A percentile compares a stretch with the other conserved stretches of the same genome.
Conservation (phyloP, 495 filamentous ascomycete genomes). For the Talaromyces ruber region DNA sequence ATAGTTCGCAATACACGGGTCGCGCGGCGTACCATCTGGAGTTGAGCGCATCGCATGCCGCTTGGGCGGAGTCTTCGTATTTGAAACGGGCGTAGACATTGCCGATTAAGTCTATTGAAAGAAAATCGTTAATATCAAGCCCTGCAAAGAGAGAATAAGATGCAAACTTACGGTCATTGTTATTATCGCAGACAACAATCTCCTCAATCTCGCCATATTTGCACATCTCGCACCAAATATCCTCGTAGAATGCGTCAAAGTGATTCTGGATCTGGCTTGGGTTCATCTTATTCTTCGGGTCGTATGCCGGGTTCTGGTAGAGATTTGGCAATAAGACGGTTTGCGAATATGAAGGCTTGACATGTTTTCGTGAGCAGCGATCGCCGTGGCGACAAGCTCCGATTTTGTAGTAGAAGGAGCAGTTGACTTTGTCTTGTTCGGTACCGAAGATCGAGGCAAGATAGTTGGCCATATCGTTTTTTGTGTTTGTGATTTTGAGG, state of each 20-base stretch:
- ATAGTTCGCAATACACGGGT: constrained; percentile 96
- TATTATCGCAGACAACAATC: constrained; percentile 87
- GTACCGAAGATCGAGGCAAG: constrained; percentile 99
- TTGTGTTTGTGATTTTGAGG: neutral
- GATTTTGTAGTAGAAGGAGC: constrained; percentile 92
- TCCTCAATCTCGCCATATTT: constrained; percentile 87
- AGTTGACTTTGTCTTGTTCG: constrained; percentile 93
- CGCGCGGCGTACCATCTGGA: constrained; percentile 93
- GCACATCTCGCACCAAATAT: constrained; percentile 99
- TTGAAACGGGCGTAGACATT: constrained; percentile 99
- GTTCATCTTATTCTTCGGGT: constrained; percentile 95
- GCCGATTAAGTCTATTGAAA: constrained; percentile 72
- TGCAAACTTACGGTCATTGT: constrained; percentile 75
- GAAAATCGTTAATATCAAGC: constrained; percentile 4
- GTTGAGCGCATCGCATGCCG: constrained; percentile 89
- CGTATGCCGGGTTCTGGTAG: constrained; percentile 98
- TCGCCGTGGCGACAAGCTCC: constrained; percentile 97
- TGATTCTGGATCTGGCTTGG: constrained; percentile 91
- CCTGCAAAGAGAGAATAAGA: neutral
- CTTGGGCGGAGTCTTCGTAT: constrained; percentile 94
- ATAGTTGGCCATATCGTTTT: constrained; percentile 71
- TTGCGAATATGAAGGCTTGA: constrained; percentile 96
- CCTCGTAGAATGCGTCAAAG: constrained; percentile 99
- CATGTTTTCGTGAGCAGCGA: constrained; percentile 94
- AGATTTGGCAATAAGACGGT: constrained; percentile 97